Conservation (phyloP, 441 rosid species). For the Lepidium campestre region DNA sequence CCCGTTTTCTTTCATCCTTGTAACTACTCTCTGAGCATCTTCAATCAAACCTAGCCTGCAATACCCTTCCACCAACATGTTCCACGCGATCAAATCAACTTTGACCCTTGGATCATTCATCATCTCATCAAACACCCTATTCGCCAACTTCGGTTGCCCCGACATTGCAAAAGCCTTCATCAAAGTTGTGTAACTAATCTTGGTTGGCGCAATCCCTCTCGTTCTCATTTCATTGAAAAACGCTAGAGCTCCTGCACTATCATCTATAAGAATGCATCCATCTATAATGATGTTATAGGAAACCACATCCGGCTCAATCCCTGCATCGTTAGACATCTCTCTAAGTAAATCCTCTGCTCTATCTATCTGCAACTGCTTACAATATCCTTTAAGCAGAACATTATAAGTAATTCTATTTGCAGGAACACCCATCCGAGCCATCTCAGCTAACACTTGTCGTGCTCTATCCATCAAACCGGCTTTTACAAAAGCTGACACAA, state of each 20-base stretch:
- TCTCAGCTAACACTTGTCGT: constrained; percentile 74
- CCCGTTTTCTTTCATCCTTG: constrained; percentile 67
- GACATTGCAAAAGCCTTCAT: constrained; percentile 92
- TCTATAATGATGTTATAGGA: constrained; percentile 82
- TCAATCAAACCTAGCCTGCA: constrained; percentile 74
- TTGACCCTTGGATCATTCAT: constrained; percentile 65
- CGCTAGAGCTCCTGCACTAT: constrained; percentile 75
- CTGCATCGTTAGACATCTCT: constrained; percentile 56
- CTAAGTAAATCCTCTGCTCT: constrained; percentile 66
- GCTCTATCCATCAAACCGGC: constrained; percentile 81
- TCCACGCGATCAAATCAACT: constrained; percentile 91
- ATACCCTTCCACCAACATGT: constrained; percentile 88
- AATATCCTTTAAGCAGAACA: constrained; percentile 86
- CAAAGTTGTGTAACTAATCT: constrained; percentile 90
- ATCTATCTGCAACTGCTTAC: constrained; percentile 66
- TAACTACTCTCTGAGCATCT: constrained; percentile 68
- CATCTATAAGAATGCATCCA: constrained; percentile 78
- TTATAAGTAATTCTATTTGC: constrained; percentile 83
- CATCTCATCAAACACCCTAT: constrained; percentile 91
- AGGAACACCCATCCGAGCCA: constrained; percentile 73
- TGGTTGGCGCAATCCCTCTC: constrained; percentile 74
- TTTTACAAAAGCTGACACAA: constrained; percentile 79
- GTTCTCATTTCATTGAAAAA: constrained; percentile 87
- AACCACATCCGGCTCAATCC: constrained; percentile 80
- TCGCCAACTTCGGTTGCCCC: constrained; percentile 84